phyloP scores from a whole-genome alignment of 202 grass and related monocot genomes.

The Elaeis oleifera region DNA sequence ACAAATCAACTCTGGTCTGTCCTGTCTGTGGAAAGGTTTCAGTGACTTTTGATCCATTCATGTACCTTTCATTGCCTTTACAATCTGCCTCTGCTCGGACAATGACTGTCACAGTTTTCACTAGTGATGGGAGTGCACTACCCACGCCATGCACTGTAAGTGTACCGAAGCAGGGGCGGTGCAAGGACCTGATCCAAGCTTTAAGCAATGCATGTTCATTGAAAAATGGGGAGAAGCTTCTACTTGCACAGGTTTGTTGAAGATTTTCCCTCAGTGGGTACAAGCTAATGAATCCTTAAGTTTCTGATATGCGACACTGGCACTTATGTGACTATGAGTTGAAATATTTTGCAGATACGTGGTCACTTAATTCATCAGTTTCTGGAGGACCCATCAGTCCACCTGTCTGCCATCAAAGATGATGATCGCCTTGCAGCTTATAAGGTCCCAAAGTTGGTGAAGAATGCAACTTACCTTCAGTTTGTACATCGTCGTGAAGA shows the following conservation, averaged over 20 bases:
- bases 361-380: constrained; percentile 70
- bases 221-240: constrained; percentile 74
- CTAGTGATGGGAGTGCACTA: constrained; percentile 48
- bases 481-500: constrained; percentile 91
- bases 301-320: constrained; percentile 7
- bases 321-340: constrained; percentile 4
- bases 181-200: constrained; percentile 75
- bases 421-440: constrained; percentile 82
- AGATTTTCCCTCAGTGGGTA: not conserved
- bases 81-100: constrained; percentile 84
- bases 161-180: constrained; percentile 92
- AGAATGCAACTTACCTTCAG: constrained; percentile 68
- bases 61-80: constrained; percentile 96
- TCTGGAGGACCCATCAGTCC: constrained; percentile 75
- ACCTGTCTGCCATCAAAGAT: constrained; percentile 82
- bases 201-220: constrained; percentile 66
- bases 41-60: constrained; percentile 98
- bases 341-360: constrained; percentile 51
- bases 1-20: constrained; percentile 97
- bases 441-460: constrained; percentile 71
- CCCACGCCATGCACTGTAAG: constrained; percentile 79
- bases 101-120: constrained; percentile 61
- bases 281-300: not conserved
- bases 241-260: constrained; percentile 81
- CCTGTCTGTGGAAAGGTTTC: constrained; percentile 90